Evolutionary conservation across 1,284 basidiomycete species (phyloP), one percentile per base, ranked within the genome.

Genomic region (Irpex sp.): DNA sequence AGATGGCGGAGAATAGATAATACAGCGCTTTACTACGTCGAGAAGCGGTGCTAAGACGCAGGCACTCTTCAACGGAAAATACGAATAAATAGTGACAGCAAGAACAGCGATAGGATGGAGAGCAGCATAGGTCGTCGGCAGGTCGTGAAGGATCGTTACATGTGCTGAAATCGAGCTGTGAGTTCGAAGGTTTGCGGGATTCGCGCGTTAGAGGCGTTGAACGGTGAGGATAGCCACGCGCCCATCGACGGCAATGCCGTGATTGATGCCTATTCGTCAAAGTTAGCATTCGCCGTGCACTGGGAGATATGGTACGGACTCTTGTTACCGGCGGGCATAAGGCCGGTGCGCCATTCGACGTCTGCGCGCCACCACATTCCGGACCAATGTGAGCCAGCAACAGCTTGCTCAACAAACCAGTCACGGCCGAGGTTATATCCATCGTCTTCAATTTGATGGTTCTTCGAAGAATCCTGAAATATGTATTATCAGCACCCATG

Each of bases 341-440:
- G 78, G 37, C 85, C 89, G 46, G 81, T 79, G 31, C 81, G 79
- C 88, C 88, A 93, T 70, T 89, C 87, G 1, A 93, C 81, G 1
- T 89, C 84, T 0, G 90, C 89, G 65, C 79, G 76, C 90, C 91
- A 93, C 78, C 81, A 85, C 66, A 82, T 81, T 8, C 84, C 81
- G 43, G 81, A 81, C 83, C 83, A 87, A 36, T 79, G 78, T 58
- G 81, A 82, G n/a, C 85, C 87, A 6, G 78, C 71, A 21, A 81
- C 70, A n/a, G 91, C 90, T 9, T 79, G 83, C 49, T 82, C 78
- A 21, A 93, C 89, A 60, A 93, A 77, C 76, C 80, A 85, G 74
- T 93, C 88, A 17, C 92, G 85, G 9, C 91, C 90, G 55, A 89
- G 76, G 68, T 93, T 92, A 69, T 92, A 93, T 4, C 91, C 91